These are phyloP conservation scores for Citrus trifoliata DNA, from an alignment of 345 rosid genomes.

Conservation along the genomic window DNA sequence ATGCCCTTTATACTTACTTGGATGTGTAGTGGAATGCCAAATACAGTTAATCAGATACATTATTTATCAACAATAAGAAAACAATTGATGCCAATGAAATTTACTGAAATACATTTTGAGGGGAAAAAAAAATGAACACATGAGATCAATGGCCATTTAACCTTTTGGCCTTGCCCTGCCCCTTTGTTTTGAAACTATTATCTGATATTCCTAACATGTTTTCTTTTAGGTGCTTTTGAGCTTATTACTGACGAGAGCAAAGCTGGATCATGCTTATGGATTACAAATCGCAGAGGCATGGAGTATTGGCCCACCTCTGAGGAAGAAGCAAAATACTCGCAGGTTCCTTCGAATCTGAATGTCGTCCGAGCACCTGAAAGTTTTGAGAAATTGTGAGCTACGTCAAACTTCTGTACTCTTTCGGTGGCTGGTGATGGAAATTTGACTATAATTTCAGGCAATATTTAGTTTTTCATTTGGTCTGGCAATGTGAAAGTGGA, in stretches of 20 bases:
- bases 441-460: not conserved
- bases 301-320: conserved; percentile 88
- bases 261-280: conserved; percentile 92
- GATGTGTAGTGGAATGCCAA: not conserved
- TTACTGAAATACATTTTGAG: not conserved
- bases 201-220: conserved; percentile 4
- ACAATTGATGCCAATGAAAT: not conserved
- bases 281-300: conserved; percentile 80
- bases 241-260: conserved; percentile 76
- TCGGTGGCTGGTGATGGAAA: not conserved
- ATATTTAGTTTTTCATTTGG: not conserved
- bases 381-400: conserved; percentile 90
- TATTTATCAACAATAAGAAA: not conserved
- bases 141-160: not conserved
- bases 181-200: not conserved
- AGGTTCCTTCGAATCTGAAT: conserved; percentile 31
- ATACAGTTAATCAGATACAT: not conserved
- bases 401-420: no score
- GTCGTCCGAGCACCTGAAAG: conserved; percentile 64
- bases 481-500: not conserved
- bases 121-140: not conserved
- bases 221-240: conserved; percentile 72
- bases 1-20: not conserved
- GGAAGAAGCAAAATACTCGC: conserved; percentile 67
- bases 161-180: not conserved